Conservation (phyloP, 768 basidiomycete species). For the Kondoa subrosea region DNA sequence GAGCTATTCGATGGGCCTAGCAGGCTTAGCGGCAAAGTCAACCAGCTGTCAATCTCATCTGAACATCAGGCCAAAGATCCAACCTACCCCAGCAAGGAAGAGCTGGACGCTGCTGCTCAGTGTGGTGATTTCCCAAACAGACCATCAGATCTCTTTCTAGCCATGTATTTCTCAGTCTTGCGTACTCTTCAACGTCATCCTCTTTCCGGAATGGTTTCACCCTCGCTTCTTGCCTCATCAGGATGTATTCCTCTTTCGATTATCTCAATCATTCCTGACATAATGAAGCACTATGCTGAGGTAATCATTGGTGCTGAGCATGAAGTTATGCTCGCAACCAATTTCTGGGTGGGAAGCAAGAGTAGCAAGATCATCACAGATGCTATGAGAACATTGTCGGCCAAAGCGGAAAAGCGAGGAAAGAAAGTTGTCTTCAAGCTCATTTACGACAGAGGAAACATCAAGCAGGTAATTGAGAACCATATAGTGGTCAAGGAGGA, state of each 20-base stretch:
- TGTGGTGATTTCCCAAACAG: conserved; percentile 43
- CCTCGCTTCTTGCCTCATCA: conserved; percentile 46
- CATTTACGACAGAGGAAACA: conserved; percentile 46
- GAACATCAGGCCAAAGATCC: no score
- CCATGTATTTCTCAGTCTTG: conserved; percentile 52
- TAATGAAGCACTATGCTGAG: conserved; percentile 44
- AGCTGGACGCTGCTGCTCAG: conserved; percentile 38
- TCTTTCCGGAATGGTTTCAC: conserved; percentile 44
- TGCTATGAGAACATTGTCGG: conserved; percentile 43
- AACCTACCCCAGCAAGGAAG: no score
- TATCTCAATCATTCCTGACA: conserved; percentile 53
- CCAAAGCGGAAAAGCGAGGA: conserved; percentile 36
- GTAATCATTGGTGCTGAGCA: conserved; percentile 42
- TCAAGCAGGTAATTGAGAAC: conserved; percentile 32
- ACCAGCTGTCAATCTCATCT: no score
- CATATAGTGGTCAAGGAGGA: no score
- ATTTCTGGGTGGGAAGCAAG: conserved; percentile 39
- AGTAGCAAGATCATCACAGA: conserved; percentile 40
- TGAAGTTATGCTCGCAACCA: conserved; percentile 53
- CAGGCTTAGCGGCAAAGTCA: no score
- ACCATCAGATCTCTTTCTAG: conserved; percentile 47
- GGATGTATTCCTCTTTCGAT: conserved; percentile 49
- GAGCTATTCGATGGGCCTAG: no score
- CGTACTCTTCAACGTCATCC: conserved; percentile 44
- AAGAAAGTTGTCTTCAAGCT: conserved; percentile 39